These are phyloP conservation scores for Fraxinus ornus DNA, from an alignment of 305 asterid genomes.

Conservation along the genomic window DNA sequence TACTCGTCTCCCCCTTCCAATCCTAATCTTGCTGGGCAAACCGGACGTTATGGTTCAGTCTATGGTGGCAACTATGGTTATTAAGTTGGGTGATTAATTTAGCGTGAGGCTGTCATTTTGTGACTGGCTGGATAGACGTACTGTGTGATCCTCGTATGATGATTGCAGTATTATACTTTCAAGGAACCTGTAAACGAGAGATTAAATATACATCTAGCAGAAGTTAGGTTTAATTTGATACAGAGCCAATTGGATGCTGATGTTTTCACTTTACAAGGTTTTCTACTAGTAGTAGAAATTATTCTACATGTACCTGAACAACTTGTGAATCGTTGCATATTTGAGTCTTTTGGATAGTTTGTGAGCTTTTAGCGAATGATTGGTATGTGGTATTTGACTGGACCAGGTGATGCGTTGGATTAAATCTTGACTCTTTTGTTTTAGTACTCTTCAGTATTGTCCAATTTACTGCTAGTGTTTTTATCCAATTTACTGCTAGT, in stretches of 20 bases:
- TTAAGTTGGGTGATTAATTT: conserved; percentile 27
- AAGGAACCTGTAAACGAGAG: conserved; percentile 12
- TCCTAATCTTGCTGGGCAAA: conserved; percentile 52
- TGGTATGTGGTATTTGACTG: background rate
- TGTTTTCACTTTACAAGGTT: background rate
- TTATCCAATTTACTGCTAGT: background rate
- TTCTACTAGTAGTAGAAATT: background rate
- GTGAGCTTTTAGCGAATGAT: background rate
- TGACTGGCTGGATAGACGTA: conserved; percentile 10
- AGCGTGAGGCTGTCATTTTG: background rate
- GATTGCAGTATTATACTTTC: conserved; percentile 20
- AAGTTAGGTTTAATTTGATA: background rate
- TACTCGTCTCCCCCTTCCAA: conserved; percentile 63
- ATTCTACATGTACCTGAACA: background rate
- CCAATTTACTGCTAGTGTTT: background rate
- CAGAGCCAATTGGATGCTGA: background rate
- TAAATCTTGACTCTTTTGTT: background rate
- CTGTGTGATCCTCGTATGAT: conserved; percentile 14
- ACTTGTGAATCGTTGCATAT: background rate
- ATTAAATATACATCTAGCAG: conserved; percentile 15
- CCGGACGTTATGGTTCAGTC: conserved; percentile 71
- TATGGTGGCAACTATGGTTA: conserved; percentile 80
- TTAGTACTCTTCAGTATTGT: background rate
- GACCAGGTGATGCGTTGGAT: background rate
- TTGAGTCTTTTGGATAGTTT: background rate